Evolutionary conservation across 23 red algal species (phyloP), one percentile per base, ranked within the genome.

Genomic region (Gracilariopsis chorda): DNA sequence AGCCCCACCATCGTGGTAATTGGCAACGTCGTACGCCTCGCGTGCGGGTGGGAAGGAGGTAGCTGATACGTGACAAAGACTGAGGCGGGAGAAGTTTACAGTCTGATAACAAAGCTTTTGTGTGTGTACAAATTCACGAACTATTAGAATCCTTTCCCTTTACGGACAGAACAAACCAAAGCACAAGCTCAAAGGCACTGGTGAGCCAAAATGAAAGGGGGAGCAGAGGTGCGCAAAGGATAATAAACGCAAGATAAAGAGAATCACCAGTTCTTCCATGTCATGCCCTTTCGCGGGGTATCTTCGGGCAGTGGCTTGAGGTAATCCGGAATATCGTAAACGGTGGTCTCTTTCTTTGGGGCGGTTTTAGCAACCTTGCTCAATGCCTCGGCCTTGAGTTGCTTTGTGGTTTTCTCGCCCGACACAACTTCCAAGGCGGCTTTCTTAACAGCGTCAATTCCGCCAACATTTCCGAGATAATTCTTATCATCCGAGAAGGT

Each of bases 191-290:
- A 13, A 19, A 19, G 5, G 6, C 53, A 24, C 53, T 29, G 10
- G 27, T 25, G 7, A 30, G 25, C 33, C 23, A 30, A 30, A 30
- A 24, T 2, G 8, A 28, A 62, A 28, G 13, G 27, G 19, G 4
- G 8, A 30, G 10, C 34, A 32, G 42, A 69, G 42, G 10, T 40
- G 44, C 44, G 7, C 10, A 10, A 75, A 48, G 69, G 27, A 75
- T 23, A 12, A 45, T 46, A 27, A 27, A 68, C 61, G 61, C 10
- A 12, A 35, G 23, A 32, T 12, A 68, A 16, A 68, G 32, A 21
- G 23, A 68, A 32, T 58, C 71, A 61, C 42, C 89, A 94, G 83
- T 94, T 94, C 76, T 94, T 94, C 92, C 92, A 94, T 12, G 92
- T 82, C 25, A 42, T 47, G 25, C 82, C 80, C 84, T 83, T 88